A percentile compares a stretch with the other conserved stretches of the same genome.
These are phyloP conservation scores for Zasmidium citrigriseum DNA, from an alignment of 2,329 filamentous ascomycete genomes.

Conservation along the genomic window DNA sequence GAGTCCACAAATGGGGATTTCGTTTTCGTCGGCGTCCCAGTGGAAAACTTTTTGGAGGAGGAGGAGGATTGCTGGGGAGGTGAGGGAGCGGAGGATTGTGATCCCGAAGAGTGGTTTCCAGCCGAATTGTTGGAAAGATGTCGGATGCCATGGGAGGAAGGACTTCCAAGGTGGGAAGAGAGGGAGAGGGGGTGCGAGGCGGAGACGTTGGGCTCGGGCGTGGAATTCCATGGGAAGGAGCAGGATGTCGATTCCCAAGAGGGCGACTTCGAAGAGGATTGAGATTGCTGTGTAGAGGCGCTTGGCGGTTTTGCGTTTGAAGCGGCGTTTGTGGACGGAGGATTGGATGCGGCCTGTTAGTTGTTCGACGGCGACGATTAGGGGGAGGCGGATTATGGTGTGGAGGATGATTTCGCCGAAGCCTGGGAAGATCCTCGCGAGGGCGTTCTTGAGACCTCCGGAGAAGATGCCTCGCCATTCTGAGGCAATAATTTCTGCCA, in stretches of 20 bases:
- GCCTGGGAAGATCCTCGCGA: constrained; percentile 21
- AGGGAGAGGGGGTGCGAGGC: constrained; percentile 26
- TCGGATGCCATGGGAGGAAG: constrained; percentile 19
- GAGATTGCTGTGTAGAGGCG: constrained; percentile 14
- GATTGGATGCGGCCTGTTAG: constrained; percentile 19
- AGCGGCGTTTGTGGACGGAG: constrained; percentile 5
- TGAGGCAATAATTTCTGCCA: constrained; percentile 18
- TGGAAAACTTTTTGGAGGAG: constrained; percentile 19
- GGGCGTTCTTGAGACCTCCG: constrained; percentile 12
- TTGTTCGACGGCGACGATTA: constrained; percentile 22
- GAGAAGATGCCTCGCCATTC: constrained; percentile 16
- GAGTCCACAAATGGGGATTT: constrained; percentile 19
- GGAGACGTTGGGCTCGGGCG: constrained; percentile 26
- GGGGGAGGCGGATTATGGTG: constrained; percentile 14
- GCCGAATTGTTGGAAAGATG: constrained; percentile 16
- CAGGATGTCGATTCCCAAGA: constrained; percentile 23
- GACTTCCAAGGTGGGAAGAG: constrained; percentile 21
- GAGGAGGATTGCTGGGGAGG: constrained; percentile 23
- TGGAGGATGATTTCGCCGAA: constrained; percentile 18
- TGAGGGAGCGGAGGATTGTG: constrained; percentile 10
- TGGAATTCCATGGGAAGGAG: constrained; percentile 31
- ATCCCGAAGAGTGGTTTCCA: constrained; percentile 17
- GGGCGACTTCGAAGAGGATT: constrained; percentile 14
- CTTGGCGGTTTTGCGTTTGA: constrained; percentile 16
- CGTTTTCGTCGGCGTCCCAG: constrained; percentile 18